Conservation (phyloP, 495 filamentous ascomycete genomes). For the Thermothielavioides terrestris region DNA sequence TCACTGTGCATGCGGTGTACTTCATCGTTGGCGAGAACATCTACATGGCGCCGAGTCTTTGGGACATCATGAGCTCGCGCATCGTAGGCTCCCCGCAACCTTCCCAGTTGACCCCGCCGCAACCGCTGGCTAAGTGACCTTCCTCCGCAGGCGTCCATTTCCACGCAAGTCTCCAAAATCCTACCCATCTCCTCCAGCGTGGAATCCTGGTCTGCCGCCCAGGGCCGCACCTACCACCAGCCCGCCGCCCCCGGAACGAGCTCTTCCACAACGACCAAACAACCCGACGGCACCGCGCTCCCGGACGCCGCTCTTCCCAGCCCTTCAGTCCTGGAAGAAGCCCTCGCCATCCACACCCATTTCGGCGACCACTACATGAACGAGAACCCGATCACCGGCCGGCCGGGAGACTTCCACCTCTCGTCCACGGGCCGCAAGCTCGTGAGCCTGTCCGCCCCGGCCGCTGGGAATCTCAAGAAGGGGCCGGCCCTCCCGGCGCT, state of each 20-base stretch:
- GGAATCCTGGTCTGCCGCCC: conserved; percentile 62
- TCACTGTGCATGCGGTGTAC: conserved; percentile 67
- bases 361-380: conserved; percentile 81
- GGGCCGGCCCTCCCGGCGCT: conserved; percentile 21
- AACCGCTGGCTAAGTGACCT: too few relatives aligned
- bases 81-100: conserved; percentile 45
- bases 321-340: conserved; percentile 56
- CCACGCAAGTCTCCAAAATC: conserved; percentile 59
- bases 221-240: conserved; percentile 62
- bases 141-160: conserved; percentile 41
- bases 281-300: conserved; percentile 50
- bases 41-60: conserved; percentile 79
- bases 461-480: neutral
- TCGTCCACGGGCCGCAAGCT: conserved; percentile 48
- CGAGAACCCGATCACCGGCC: conserved; percentile 77
- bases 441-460: conserved; percentile 23
- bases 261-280: conserved; percentile 18
- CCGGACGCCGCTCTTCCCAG: conserved; percentile 41
- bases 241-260: conserved; percentile 31
- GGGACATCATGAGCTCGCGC: conserved; percentile 65
- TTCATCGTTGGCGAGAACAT: conserved; percentile 79
- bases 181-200: conserved; percentile 47
- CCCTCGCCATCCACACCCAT: conserved; percentile 53
- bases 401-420: conserved; percentile 78
- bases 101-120: neutral